Conservation (phyloP, 1,284 basidiomycete species). For the Ganoderma lucidum region DNA sequence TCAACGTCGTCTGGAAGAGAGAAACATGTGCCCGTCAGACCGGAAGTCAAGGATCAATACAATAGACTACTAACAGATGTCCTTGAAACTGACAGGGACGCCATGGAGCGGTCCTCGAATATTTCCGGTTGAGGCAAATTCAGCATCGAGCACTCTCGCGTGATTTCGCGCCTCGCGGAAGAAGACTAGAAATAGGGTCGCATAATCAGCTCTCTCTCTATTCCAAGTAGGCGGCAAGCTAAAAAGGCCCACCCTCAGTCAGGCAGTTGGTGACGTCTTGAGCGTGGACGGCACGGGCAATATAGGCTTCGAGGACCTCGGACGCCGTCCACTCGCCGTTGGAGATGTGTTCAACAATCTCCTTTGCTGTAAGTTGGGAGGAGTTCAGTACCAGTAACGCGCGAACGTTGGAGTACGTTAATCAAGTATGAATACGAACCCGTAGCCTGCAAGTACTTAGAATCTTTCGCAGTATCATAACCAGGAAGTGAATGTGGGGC, state of each 20-base stretch:
- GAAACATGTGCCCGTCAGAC: no score
- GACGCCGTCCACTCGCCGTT: conserved; percentile 77
- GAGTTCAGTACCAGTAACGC: conserved; percentile 17
- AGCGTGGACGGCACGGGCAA: conserved; percentile 68
- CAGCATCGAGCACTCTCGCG: conserved; percentile 70
- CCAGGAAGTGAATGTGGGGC: conserved; percentile 29
- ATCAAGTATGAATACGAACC: conserved; percentile 29
- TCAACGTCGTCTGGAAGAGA: conserved; percentile 54
- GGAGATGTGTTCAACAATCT: conserved; percentile 68
- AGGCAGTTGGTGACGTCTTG: conserved; percentile 78
- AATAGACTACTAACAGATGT: conserved; percentile 63
- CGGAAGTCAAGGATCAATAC: no score
- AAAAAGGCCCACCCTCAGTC: conserved; percentile 66
- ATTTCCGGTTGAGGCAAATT: conserved; percentile 66
- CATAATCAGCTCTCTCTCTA: no score
- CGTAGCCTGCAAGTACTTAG: conserved; percentile 39
- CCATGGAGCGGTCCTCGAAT: conserved; percentile 82
- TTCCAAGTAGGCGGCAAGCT: background rate
- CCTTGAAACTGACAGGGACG: conserved; percentile 82
- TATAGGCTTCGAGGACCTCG: conserved; percentile 77
- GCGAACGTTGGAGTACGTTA: conserved; percentile 10
- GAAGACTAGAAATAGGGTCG: conserved; percentile 57
- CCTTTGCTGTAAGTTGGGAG: conserved; percentile 50
- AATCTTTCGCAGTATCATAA: conserved; percentile 23
- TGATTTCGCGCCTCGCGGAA: conserved; percentile 69